Conservation (phyloP, 352 stramenopile species). For the Phytophthora pluvialis region DNA sequence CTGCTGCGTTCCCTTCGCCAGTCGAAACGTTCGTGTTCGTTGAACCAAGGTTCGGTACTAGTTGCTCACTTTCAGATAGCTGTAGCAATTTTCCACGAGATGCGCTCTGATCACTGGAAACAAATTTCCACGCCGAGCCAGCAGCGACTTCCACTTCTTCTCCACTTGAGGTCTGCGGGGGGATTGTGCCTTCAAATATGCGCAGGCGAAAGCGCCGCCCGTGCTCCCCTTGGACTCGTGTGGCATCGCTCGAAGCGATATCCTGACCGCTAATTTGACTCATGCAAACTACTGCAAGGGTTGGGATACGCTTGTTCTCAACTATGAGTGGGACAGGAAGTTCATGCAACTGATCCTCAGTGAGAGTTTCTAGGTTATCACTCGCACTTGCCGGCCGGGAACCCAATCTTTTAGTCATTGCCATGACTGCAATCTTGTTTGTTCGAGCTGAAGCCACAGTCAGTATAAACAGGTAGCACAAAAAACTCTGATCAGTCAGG, state of each 20-base stretch:
- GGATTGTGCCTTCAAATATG: constrained; percentile 45
- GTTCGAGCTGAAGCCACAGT: constrained; percentile 2
- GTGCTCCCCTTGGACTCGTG: constrained; percentile 43
- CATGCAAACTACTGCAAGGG: constrained; percentile 14
- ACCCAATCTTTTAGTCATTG: background rate
- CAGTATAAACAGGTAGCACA: background rate
- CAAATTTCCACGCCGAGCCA: constrained; percentile 37
- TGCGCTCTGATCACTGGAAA: constrained; percentile 3
- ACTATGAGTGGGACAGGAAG: constrained; percentile 18
- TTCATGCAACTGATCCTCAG: constrained; percentile 7
- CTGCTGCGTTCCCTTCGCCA: background rate
- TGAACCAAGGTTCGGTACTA: background rate
- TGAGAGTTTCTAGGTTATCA: background rate
- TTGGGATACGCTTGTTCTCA: constrained; percentile 29
- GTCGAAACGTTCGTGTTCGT: background rate
- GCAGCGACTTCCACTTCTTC: background rate
- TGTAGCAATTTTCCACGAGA: background rate
- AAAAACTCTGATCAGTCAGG: background rate
- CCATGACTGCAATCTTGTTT: constrained; percentile 2
- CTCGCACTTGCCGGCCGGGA: constrained; percentile 5
- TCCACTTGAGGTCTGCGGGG: background rate
- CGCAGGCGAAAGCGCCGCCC: constrained; percentile 40
- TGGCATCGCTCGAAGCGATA: background rate
- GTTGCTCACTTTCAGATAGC: background rate
- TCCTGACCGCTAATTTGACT: background rate